Evolutionary conservation across 768 basidiomycete genomes (phyloP), one percentile per base, ranked within the genome.

Genomic region (Naganishia vishniacii): DNA sequence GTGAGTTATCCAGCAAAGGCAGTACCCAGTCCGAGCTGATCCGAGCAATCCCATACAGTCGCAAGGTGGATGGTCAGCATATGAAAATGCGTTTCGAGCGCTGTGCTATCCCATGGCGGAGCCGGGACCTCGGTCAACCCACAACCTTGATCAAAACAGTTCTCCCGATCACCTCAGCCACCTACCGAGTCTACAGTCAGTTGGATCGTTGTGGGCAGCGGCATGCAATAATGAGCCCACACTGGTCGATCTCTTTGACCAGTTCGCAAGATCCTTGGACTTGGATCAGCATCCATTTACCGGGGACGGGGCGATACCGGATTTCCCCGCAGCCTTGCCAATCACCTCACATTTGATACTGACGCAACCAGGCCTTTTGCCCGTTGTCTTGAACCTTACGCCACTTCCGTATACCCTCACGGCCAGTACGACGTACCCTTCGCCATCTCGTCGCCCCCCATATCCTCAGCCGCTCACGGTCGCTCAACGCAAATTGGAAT

Each of bases 141-240:
- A 20, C 9, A n/a, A 40, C 23, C 26, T 26, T 13, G 34, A 46
- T 18, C 20, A 11, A 9, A 32, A 15, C 59, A 44, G 13, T 59
- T 47, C 23, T 15, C 48, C 25, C 62, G 51, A 41, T 53, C 58
- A 25, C 48, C 63, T 13, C 28, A 62, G 16, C 2, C 56, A 25
- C 34, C 20, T 46, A 59, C 48, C 56, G 23, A 34, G 26, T n/a
- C 26, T 23, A 34, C 65, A 61, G 29, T 62, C 74, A 12, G 59
- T 76, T 13, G 68, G 73, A 18, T 47, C 69, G 9, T 69, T 76
- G 0, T 62, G 75, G 58, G 67, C 75, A 0, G 67, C 69, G 48
- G 71, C 73, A n/a, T 69, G 73, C 53, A 67, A 65, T 49, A 67
- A 69, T 61, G 72, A 76, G 56, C 70, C 73, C 47, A 68, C 70